Conservation (phyloP, 2,329 filamentous ascomycete genomes). For the Pseudocercospora macadamiae region DNA sequence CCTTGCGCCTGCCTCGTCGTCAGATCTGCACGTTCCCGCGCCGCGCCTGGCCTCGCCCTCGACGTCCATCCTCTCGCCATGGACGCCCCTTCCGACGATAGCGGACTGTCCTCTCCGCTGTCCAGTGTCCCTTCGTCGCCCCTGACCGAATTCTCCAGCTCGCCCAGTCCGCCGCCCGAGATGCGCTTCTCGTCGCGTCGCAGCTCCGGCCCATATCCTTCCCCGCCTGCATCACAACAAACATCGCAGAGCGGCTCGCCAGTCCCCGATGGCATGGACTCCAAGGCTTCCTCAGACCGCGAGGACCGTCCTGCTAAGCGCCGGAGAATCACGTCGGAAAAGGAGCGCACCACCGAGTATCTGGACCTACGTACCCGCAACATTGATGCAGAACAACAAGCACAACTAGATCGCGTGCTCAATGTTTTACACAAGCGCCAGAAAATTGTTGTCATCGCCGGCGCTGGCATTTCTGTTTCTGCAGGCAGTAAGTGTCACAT, state of each 20-base stretch:
- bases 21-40: constrained; percentile 12
- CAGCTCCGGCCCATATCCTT: constrained; percentile 44
- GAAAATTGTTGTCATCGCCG: constrained; percentile 95
- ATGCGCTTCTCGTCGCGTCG: constrained; percentile 28
- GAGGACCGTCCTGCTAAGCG: constrained; percentile 71
- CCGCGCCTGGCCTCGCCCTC: constrained; percentile 12
- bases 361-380: constrained; percentile 68
- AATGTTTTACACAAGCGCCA: constrained; percentile 81
- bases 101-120: constrained; percentile 27
- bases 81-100: constrained; percentile 15
- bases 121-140: constrained; percentile 32
- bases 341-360: constrained; percentile 75
- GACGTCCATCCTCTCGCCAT: not conserved
- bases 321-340: constrained; percentile 62
- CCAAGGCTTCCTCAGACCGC: constrained; percentile 69
- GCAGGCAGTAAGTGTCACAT: constrained; percentile 72
- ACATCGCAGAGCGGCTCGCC: constrained; percentile 52
- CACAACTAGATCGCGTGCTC: constrained; percentile 70
- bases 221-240: constrained; percentile 47
- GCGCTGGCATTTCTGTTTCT: constrained; percentile 94
- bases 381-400: constrained; percentile 59
- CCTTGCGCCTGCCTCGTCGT: not conserved
- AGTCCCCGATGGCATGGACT: constrained; percentile 49
- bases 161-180: constrained; percentile 24
- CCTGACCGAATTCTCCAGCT: constrained; percentile 21